These are phyloP conservation scores for Evansstolkia leycettana DNA, from an alignment of 495 filamentous ascomycete species.

Conservation along the genomic window DNA sequence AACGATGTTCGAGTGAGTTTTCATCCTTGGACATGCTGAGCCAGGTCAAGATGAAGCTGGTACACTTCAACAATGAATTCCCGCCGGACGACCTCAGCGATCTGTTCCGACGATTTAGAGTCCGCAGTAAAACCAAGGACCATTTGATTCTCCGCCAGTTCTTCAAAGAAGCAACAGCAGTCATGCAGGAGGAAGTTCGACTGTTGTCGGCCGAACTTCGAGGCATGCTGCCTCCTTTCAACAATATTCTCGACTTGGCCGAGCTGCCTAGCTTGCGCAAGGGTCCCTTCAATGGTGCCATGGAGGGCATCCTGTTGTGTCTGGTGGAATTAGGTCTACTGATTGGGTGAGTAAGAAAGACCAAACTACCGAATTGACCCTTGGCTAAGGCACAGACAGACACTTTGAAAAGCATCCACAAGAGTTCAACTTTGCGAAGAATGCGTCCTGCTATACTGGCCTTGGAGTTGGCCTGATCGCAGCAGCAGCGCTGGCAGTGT, in stretches of 20 bases:
- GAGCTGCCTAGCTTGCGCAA: constrained; percentile 18
- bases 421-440: neutral
- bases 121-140: constrained; percentile 23
- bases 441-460: constrained; percentile 3
- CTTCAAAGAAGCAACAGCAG: constrained; percentile 20
- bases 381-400: too few relatives aligned
- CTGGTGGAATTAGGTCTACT: constrained; percentile 18
- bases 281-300: constrained; percentile 20
- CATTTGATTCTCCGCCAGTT: constrained; percentile 20
- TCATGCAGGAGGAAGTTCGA: constrained; percentile 22
- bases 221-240: constrained; percentile 23
- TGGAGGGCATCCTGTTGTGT: constrained; percentile 23
- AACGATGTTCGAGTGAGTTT: too few relatives aligned
- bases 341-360: constrained; percentile 20
- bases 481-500: constrained; percentile 17
- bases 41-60: too few relatives aligned
- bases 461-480: constrained; percentile 25
- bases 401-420: neutral
- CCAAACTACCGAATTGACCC: too few relatives aligned
- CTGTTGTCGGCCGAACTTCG: constrained; percentile 7
- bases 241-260: constrained; percentile 18
- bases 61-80: constrained; percentile 30
- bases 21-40: too few relatives aligned
- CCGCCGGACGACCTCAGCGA: constrained; percentile 23
- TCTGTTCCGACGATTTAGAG: constrained; percentile 22